Base-by-base conservation (phyloP, 148 eudicot species). In the Chenopodium berlandieri region DNA sequence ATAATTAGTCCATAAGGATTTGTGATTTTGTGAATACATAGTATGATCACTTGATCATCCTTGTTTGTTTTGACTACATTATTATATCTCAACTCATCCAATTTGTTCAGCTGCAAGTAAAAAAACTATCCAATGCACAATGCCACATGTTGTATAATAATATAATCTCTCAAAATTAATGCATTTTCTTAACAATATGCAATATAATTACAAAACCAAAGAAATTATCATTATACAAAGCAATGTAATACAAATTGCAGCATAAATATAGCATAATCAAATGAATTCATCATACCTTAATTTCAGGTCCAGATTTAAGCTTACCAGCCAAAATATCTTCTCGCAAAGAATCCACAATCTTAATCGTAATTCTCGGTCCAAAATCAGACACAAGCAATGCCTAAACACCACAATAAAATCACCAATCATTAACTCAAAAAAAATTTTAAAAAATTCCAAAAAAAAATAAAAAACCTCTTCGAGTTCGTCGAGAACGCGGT, bases 261-360 rank as follows among this genome's bases (percentile, higher is more conserved):
- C 34, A 32, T 27, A 27, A 23, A 27, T 27, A 27, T 0, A 27
- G 27, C 27, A 27, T 46, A 70, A 12, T 30, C 3, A 1, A 37
- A 16, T 31, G 69, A 47, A 3, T 63, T 40, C 23, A 63, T 56
- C 77, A 82, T 89, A 92, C 99, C 92, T 96, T 96, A 82, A 96
- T 96, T 82, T 96, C 99, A 80, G 88, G 80, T 78, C 99, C 99
- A 58, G 99, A 94, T 86, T 96, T 96, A 86, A 96, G 97, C 84
- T 96, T 96, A 60, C 98, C 99, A 77, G 93, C 92, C 85, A 91
- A 91, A 82, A 96, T 96, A 83, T 96, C 98, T 37, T 91, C 94
- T 69, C 99, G 87, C 88, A 96, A 91, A 81, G 92, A 87, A 65
- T 96, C 99, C 81, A 96, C 98, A 73, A 94, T 91, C 83, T 94